phyloP scores from a whole-genome alignment of 2,329 filamentous ascomycete species.

The Pseudogymnoascus pannorum region DNA sequence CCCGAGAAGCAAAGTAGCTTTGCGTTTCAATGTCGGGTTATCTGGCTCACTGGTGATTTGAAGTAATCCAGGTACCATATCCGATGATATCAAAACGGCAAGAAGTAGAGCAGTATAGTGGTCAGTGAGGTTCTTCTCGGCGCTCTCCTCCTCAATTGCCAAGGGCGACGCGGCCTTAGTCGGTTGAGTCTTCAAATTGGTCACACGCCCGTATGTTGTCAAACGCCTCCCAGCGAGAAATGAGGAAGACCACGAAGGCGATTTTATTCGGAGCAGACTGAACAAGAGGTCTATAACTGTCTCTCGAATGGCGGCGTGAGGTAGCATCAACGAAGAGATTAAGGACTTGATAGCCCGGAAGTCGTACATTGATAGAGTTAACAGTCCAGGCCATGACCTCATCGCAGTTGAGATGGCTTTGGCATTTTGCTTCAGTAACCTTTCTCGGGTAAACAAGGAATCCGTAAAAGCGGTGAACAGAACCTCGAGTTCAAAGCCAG shows the following conservation, averaged over 20 bases:
- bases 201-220: constrained; percentile 93
- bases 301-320: constrained; percentile 53
- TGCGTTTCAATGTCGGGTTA: constrained; percentile 67
- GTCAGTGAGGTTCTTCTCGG: constrained; percentile 78
- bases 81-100: constrained; percentile 76
- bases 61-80: constrained; percentile 56
- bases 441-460: constrained; percentile 54
- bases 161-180: constrained; percentile 44
- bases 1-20: constrained; percentile 82
- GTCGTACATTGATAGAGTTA: constrained; percentile 81
- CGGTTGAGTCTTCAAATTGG: constrained; percentile 63
- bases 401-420: constrained; percentile 88
- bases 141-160: constrained; percentile 51
- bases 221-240: constrained; percentile 87
- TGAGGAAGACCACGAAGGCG: constrained; percentile 88
- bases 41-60: constrained; percentile 62
- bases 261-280: constrained; percentile 74
- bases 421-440: constrained; percentile 71
- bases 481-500: constrained; percentile 82
- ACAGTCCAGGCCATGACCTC: constrained; percentile 88
- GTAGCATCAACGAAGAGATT: constrained; percentile 53
- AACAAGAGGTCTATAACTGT: constrained; percentile 85
- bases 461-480: constrained; percentile 92
- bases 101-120: constrained; percentile 89
- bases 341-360: constrained; percentile 80